Evolutionary conservation across 352 stramenopile genomes (phyloP).

Genomic region (Phytopythium helicoides): DNA sequence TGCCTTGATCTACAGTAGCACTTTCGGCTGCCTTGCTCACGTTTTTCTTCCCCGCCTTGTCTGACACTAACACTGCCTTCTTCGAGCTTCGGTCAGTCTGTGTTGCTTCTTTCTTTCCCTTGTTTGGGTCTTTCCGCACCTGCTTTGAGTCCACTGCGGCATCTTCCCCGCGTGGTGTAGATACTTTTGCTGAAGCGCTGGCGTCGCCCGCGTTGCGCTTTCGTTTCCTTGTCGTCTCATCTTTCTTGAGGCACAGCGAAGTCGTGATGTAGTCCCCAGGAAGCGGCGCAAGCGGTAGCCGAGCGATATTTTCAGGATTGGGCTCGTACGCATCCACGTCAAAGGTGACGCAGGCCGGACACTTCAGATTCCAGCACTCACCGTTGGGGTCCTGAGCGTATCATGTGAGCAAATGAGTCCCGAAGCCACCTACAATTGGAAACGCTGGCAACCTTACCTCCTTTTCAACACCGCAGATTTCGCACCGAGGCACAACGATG

Average conservation of each 20-base stretch:
- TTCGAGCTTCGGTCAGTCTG: conserved; percentile 21
- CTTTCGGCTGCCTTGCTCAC: conserved; percentile 10
- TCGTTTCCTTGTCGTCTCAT: conserved; percentile 48
- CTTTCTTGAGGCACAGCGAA: conserved; percentile 33
- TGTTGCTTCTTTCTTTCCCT: conserved; percentile 22
- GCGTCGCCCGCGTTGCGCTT: conserved; percentile 29
- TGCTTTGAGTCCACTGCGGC: conserved; percentile 35
- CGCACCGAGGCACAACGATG: conserved; percentile 65
- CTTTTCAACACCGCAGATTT: conserved; percentile 84
- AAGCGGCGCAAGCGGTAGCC: conserved; percentile 55
- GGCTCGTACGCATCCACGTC: conserved; percentile 55
- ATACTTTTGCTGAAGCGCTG: conserved; percentile 5
- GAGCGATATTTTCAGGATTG: conserved; percentile 34
- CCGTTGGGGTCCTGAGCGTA: conserved; percentile 51
- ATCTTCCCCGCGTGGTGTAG: conserved; percentile 14
- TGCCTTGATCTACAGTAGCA: conserved; percentile 12
- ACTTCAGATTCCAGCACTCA: conserved; percentile 75
- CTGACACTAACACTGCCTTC: conserved; percentile 12
- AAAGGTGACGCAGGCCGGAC: conserved; percentile 66
- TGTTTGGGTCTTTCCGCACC: conserved; percentile 31
- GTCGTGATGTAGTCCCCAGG: conserved; percentile 51
- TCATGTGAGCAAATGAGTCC: neutral
- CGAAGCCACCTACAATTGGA: neutral
- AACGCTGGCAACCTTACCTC: conserved; percentile 36
- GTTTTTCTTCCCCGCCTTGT: conserved; percentile 43